phyloP scores from a whole-genome alignment of 441 rosid genomes.

The Gossypium schwendimanii region DNA sequence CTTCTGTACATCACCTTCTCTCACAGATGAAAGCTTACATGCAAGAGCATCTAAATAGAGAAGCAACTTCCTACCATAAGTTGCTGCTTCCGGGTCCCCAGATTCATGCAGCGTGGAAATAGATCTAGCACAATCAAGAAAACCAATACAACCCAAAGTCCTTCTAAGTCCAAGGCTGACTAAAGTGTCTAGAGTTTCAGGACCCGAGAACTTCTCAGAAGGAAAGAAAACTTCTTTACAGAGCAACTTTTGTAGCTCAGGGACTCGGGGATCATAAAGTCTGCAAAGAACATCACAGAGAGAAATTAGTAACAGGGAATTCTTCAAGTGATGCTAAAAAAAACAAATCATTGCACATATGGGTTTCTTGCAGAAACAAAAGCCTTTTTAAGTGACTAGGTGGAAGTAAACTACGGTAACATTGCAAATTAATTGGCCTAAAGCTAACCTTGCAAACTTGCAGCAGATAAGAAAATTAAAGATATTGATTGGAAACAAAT shows the following conservation, averaged over 20 bases:
- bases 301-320: constrained; percentile 9
- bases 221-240: constrained; percentile 80
- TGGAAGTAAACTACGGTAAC: background rate
- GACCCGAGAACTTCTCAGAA: constrained; percentile 64
- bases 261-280: constrained; percentile 93
- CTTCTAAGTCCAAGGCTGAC: constrained; percentile 72
- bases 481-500: background rate
- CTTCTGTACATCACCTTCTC: constrained; percentile 26
- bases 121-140: constrained; percentile 86
- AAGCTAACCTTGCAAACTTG: constrained; percentile 6
- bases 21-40: constrained; percentile 36
- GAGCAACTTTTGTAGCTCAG: constrained; percentile 61
- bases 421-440: background rate
- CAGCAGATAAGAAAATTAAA: background rate
- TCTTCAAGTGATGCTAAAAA: background rate
- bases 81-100: constrained; percentile 47
- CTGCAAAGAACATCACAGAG: constrained; percentile 42
- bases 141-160: constrained; percentile 57
- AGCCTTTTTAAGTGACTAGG: background rate
- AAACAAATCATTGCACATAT: background rate
- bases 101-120: constrained; percentile 61
- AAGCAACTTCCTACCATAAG: constrained; percentile 58
- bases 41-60: constrained; percentile 60
- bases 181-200: constrained; percentile 68
- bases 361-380: constrained; percentile 1